Evolutionary conservation across 768 basidiomycete species (phyloP), one percentile per base, ranked within the genome.

Genomic region (Ramaria sp.): DNA sequence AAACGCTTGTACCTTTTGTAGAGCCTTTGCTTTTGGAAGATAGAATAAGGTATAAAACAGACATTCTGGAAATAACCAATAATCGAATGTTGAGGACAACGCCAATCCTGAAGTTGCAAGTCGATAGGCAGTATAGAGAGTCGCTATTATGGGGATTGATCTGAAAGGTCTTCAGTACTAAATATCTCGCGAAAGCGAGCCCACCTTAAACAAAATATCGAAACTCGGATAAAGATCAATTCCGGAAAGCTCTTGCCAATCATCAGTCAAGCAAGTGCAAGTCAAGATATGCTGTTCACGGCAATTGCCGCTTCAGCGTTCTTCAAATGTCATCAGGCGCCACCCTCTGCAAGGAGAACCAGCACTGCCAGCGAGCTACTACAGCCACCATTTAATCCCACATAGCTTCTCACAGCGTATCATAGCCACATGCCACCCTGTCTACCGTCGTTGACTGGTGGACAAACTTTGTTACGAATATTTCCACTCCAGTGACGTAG

Each of bases 121-220:
- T 49, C 69, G 65, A 15, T 56, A 49, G 5, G 62, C 58, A 0
- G 56, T 48, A 52, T 66, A 65, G 18, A 60, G 57, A 56, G 61
- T 65, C 32, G 63, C 61, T 25, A 60, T 57, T 9, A 73, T 57
- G 59, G 67, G 71, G 59, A 71, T 34, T 7, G 75, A 59, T 63
- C 79, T 79, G 37, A 70, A 61, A 15, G 81, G 81, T 0, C 77
- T 72, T 27, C 82, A 59, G 56, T 74, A 67, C 22, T 72, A 77
- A 24, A 7, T 41, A 37, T 7, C 20, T 41, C 39, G 13, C 39
- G 9, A n/a, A 41, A 22, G 20, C 10, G 6, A 41, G 9, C 39
- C 20, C 18, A 41, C 36, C 52, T 39, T 43, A 83, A 70, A 6
- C 57, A 61, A 8, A 66, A 32, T 48, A 84, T 81, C 38, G 66